These are phyloP conservation scores for Cerioporus squamosus DNA, from an alignment of 1,284 basidiomycete genomes.

Conservation along the genomic window DNA sequence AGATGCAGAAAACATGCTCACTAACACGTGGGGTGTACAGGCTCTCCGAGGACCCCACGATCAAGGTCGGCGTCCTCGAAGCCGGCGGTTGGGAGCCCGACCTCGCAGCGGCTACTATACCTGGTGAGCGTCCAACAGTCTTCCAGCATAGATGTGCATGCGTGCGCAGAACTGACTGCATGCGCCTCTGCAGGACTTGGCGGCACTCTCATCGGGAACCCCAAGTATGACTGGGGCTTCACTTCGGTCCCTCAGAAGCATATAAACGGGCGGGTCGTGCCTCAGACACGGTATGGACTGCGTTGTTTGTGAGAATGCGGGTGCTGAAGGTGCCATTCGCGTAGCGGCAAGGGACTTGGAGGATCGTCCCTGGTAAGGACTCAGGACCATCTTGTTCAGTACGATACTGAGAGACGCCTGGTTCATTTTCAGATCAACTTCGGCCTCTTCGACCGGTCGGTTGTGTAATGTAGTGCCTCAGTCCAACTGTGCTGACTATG, in stretches of 20 bases:
- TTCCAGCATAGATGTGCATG: neutral
- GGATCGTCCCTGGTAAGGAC: conserved; percentile 21
- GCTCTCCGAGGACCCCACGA: conserved; percentile 46
- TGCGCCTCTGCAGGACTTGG: neutral
- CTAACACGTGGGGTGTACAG: too few relatives aligned
- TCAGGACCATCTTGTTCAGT: neutral
- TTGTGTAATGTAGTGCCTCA: neutral
- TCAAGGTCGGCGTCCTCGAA: conserved; percentile 38
- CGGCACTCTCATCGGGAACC: conserved; percentile 2
- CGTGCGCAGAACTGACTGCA: too few relatives aligned
- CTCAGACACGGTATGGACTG: conserved; percentile 3
- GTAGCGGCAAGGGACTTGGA: conserved; percentile 21
- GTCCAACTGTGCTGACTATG: neutral
- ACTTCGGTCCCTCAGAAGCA: conserved; percentile 13
- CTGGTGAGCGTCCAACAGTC: conserved; percentile 4
- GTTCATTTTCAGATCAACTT: conserved; percentile 2
- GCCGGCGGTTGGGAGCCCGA: conserved; percentile 32
- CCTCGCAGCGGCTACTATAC: conserved; percentile 13
- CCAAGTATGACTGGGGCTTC: conserved; percentile 24
- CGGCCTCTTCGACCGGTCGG: neutral
- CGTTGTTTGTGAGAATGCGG: neutral
- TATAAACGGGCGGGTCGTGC: conserved; percentile 2
- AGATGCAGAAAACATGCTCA: too few relatives aligned
- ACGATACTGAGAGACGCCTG: too few relatives aligned
- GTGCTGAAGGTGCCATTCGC: neutral